Conservation (phyloP, 345 rosid genomes). For the Melaleuca alternifolia region DNA sequence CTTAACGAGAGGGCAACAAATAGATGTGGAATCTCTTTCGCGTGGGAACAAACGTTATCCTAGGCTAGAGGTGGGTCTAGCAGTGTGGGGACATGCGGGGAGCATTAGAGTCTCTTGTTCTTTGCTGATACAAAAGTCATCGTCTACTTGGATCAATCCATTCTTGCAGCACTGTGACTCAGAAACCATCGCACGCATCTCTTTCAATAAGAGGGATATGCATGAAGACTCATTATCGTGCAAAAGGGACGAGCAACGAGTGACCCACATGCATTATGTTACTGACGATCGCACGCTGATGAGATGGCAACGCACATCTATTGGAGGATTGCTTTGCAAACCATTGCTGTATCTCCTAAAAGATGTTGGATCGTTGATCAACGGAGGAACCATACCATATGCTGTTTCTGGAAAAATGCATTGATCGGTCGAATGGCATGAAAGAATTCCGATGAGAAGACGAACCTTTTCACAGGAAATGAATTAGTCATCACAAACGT, state of each 20-base stretch:
- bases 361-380: not conserved
- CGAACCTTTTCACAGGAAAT: not conserved
- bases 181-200: not conserved
- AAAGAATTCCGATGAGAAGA: not conserved
- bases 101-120: not conserved
- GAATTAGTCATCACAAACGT: not conserved
- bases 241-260: not conserved
- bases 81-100: not conserved
- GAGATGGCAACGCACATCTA: not conserved
- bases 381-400: not conserved
- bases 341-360: not conserved
- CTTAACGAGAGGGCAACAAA: not conserved
- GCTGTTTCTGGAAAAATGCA: not conserved
- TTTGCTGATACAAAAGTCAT: not conserved
- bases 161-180: not conserved
- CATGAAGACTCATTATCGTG: not conserved
- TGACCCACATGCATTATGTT: not conserved
- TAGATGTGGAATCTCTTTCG: not conserved
- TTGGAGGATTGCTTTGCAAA: not conserved
- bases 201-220: not conserved
- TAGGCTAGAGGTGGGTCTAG: not conserved
- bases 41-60: not conserved
- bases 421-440: not conserved
- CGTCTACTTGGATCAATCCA: not conserved
- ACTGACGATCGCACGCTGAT: not conserved